Evolutionary conservation across 2,329 filamentous ascomycete species (phyloP), one percentile per base, ranked within the genome.

Genomic region (Daldinia eschscholtzii): DNA sequence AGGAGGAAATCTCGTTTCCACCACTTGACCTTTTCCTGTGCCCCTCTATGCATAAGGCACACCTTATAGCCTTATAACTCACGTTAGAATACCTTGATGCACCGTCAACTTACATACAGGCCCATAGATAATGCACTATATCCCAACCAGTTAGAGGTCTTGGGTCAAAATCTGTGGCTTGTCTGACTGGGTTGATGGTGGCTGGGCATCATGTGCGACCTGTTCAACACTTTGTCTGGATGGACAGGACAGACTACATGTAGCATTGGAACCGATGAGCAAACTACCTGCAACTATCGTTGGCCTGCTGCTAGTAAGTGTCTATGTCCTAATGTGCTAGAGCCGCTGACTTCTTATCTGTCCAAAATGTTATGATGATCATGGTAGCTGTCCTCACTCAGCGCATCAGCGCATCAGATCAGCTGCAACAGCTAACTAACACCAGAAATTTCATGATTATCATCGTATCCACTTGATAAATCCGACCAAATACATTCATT

Each of bases 321-420:
- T 23, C 15, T 42, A 39, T 42, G n/a, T 42, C 18, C 28, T 15
- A 18, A 18, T 15, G 52, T 55, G 33, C 33, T 23, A 55, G 20
- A 28, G 64, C 50, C 35, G 50, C 53, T 53, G 55, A 69, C 60
- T 65, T 55, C 35, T 67, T 60, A 50, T 63, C 61, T 46, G 41
- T 26, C 61, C 52, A 67, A 23, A 60, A 50, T 65, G 57, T 64
- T 56, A 56, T 63, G 61, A 65, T 23, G 41, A 56, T 57, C 41
- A 52, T 64, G 20, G 41, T 57, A 23, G 39, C 42, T 42, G 37
- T 58, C 65, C 64, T 65, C 62, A 64, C 65, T 70, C 68, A 64
- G 65, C 68, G 62, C 68, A 66, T 70, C 62, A n/a, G n/a, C n/a
- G n/a, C 68, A 66, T 70, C 62, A 64, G 57, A 68, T 66, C 64